Base-by-base conservation (phyloP, 345 rosid species). In the Rhodamnia argentea region DNA sequence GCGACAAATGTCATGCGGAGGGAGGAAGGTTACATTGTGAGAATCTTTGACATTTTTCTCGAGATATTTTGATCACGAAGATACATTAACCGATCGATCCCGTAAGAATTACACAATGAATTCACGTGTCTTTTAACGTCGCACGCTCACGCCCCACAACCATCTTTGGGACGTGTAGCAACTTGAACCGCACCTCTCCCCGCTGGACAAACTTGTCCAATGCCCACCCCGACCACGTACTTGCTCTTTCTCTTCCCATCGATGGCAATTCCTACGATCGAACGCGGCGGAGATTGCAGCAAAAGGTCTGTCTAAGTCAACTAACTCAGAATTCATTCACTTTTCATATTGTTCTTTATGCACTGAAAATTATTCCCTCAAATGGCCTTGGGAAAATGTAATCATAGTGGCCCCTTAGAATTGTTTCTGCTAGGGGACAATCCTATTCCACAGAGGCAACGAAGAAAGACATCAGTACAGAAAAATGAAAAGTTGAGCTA, bases 201-300 rank as follows among this genome's bases (percentile, higher is more conserved):
- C 93, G 93, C 0, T 90, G 91, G 76, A 90, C 84, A 85, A 85
- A 85, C 87, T 85, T 87, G 24, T 87, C 87, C 85, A 87, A n/a
- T 55, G 89, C 89, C 87, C 87, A 87, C 84, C 84, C 82, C 70
- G 76, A 87, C 85, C 26, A 64, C 57, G 83, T 87, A 82, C 83
- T 88, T 95, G 92, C 98, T 93, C 86, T 88, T 92, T 57, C 89
- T 88, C 62, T 88, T 92, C 47, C 98, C 99, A 83, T 93, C 91
- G 82, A 97, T 87, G 42, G 99, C 98, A 86, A 94, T 89, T 20
- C 91, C 96, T 32, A 95, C 86, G 32, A 82, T 86, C 82, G 91
- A 87, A 86, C 91, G 88, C 13, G 87, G 93, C 85, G 91, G 86
- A 83, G 91, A 85, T 70, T 93, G 92, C 87, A 88, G 86, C 16